These are phyloP conservation scores for Plasmodium gallinaceum DNA, from an alignment of 169 alveolate genomes.

Conservation along the genomic window DNA sequence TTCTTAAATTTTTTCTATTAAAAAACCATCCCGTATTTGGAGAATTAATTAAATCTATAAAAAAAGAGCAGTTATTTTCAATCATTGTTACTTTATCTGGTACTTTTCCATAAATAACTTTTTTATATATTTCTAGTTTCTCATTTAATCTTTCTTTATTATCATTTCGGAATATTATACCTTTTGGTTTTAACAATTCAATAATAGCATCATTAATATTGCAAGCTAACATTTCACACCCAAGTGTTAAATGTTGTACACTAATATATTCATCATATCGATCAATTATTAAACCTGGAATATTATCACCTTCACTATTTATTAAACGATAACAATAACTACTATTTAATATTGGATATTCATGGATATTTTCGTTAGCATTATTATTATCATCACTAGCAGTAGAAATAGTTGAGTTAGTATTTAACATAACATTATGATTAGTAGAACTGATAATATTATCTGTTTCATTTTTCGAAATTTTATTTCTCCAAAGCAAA, in stretches of 20 bases:
- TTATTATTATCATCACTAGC: background rate
- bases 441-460: background rate
- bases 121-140: constrained; percentile 63
- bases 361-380: background rate
- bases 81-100: constrained; percentile 67
- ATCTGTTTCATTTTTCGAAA: background rate
- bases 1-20: constrained; percentile 47
- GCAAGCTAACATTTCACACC: constrained; percentile 57
- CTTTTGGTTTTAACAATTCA: constrained; percentile 68
- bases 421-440: background rate
- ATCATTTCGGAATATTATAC: constrained; percentile 64
- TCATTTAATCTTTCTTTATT: constrained; percentile 75
- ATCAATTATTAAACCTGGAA: constrained; percentile 81
- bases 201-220: constrained; percentile 60
- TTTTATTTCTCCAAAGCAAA: constrained; percentile 41
- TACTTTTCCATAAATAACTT: constrained; percentile 38
- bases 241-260: constrained; percentile 54
- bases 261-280: constrained; percentile 38
- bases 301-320: constrained; percentile 78
- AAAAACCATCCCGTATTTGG: constrained; percentile 74
- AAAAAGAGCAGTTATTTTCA: constrained; percentile 54
- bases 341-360: background rate
- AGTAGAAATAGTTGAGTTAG: background rate
- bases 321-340: constrained; percentile 69
- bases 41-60: constrained; percentile 52